Evolutionary conservation across 208 protist genomes (phyloP), one percentile per base, ranked within the genome.

Genomic region (Acanthamoeba triangularis): DNA sequence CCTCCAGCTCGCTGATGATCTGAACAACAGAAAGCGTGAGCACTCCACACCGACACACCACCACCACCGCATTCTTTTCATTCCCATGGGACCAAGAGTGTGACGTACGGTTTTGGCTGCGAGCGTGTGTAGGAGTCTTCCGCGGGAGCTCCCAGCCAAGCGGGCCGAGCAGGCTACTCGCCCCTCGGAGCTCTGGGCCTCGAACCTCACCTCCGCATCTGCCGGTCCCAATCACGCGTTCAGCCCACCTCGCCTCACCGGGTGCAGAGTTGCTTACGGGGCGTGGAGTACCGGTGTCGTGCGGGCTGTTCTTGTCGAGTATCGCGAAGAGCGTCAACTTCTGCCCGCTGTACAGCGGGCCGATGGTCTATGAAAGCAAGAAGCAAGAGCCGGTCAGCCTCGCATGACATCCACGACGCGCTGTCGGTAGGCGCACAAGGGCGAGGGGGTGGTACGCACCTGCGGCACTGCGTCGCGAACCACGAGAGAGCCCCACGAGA

Each of bases 271-370:
- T 23, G 2, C 56, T 61, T 61, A 23, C 28, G 4, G 6, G 10
- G 61, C 25, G 61, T 23, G 61, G 61, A 5, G 28, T 74, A 74
- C 65, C 65, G 18, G 65, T 5, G 65, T 30, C n/a, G 3, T 7
- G 30, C 11, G 65, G 65, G 65, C 76, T 10, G 23, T 85, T 37
- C 37, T 85, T 37, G n/a, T 88, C 80, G 30, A 88, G 80, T 47
- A 88, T 44, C 10, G 80, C 80, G 35, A 63, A 56, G 80, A 88
- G n/a, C 1, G 30, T 63, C 20, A 88, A 4, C 49, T 63, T 88
- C 30, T 88, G 80, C 3, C 80, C 80, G 20, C 54, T 33, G 80
- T 65, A 88, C 23, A 88, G 25, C 47, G 80, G 80, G 28, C 49
- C 49, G 28, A 88, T 33, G 16, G 47, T 33, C 54, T 88, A 47